Conservation (phyloP, 352 stramenopile genomes). For the Plasmopara muralis region DNA sequence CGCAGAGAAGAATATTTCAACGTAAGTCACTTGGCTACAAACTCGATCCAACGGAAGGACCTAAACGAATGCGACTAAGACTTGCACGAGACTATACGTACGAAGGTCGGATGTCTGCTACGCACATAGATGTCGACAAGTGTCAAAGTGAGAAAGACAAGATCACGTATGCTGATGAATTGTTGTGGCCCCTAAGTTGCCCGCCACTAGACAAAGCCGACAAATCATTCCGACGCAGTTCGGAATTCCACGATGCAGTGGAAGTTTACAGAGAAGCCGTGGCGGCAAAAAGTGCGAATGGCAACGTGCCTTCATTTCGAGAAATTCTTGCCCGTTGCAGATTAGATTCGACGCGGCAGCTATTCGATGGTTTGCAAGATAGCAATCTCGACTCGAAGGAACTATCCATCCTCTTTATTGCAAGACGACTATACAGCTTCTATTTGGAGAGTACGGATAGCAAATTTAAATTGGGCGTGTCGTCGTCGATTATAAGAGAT, state of each 20-base stretch:
- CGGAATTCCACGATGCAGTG: conserved; percentile 54
- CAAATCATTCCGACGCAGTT: conserved; percentile 19
- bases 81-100: conserved; percentile 32
- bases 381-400: not conserved
- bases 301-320: conserved; percentile 4
- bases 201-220: not conserved
- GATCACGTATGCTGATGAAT: not conserved
- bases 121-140: not conserved
- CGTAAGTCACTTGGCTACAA: conserved; percentile 29
- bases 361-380: conserved; percentile 4
- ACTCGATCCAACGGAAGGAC: conserved; percentile 46
- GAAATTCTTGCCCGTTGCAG: conserved; percentile 19
- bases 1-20: conserved; percentile 42
- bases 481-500: conserved; percentile 23
- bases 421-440: conserved; percentile 12
- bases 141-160: not conserved
- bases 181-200: not conserved
- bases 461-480: conserved; percentile 12
- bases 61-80: conserved; percentile 42
- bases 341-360: conserved; percentile 10
- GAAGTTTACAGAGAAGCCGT: conserved; percentile 38
- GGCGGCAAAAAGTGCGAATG: not conserved
- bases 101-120: not conserved
- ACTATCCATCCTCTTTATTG: conserved; percentile 7
- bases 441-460: conserved; percentile 12